These are phyloP conservation scores for Phytophthora hibernalis DNA, from an alignment of 352 stramenopile species.

Conservation along the genomic window DNA sequence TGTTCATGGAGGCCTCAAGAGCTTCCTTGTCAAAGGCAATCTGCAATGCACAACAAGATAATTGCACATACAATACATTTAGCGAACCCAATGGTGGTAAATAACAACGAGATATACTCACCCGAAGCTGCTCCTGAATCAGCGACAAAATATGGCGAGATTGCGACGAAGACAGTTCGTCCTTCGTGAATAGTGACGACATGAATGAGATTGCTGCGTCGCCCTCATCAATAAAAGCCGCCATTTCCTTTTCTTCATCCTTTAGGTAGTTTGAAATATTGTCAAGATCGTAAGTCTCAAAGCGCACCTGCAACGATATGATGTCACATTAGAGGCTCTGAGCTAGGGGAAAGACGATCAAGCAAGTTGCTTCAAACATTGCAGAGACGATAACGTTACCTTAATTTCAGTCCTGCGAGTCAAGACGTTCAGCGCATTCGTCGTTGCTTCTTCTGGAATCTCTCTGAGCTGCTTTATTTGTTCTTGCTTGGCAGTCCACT, in stretches of 20 bases:
- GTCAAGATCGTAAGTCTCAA: conserved; percentile 46
- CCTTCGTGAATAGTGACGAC: conserved; percentile 43
- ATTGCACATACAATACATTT: background rate
- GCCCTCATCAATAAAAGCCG: conserved; percentile 45
- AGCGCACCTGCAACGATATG: conserved; percentile 49
- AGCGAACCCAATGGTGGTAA: background rate
- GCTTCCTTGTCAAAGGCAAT: conserved; percentile 62
- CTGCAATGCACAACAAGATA: conserved; percentile 31
- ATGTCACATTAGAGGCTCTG: too few species aligned
- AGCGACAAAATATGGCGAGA: conserved; percentile 38
- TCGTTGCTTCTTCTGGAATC: conserved; percentile 30
- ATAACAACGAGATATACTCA: conserved; percentile 21
- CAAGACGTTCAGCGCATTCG: conserved; percentile 59
- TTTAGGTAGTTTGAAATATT: conserved; percentile 41
- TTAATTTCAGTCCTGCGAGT: conserved; percentile 60
- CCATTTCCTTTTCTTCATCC: conserved; percentile 49
- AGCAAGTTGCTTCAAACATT: too few species aligned
- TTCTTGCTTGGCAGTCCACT: conserved; percentile 49
- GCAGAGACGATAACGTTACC: conserved; percentile 33
- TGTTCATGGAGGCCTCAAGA: conserved; percentile 54
- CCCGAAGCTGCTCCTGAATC: conserved; percentile 54
- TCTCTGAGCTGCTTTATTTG: conserved; percentile 51
- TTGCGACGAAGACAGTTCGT: conserved; percentile 34
- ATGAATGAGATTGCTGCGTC: conserved; percentile 42
- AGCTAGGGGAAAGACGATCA: too few species aligned